phyloP scores from a whole-genome alignment of 73 alveolate genomes.

The Symbiodinium natans region DNA sequence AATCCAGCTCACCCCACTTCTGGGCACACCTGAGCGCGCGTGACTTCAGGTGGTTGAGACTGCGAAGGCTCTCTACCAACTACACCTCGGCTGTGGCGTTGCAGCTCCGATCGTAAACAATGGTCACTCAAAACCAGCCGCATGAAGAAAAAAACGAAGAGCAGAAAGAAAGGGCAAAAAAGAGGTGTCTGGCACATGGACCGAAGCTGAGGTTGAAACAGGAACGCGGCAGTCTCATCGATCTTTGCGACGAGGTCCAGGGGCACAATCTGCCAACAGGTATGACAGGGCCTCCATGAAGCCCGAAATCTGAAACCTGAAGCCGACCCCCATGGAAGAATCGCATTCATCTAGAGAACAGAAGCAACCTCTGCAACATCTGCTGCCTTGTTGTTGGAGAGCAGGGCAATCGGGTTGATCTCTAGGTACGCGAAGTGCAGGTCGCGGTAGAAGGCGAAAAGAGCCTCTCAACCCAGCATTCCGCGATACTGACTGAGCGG shows the following conservation, averaged over 20 bases:
- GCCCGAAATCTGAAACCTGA: background rate
- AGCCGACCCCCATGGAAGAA: background rate
- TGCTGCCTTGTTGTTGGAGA: constrained; percentile 54
- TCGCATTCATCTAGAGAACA: too few species aligned
- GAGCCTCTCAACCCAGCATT: background rate
- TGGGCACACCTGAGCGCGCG: constrained; percentile 71
- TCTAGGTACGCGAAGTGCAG: constrained; percentile 87
- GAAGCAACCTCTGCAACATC: background rate
- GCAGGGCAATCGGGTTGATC: constrained; percentile 91
- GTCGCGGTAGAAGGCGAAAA: constrained; percentile 76
- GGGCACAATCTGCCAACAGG: constrained; percentile 68
- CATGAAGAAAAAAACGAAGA: too few species aligned
- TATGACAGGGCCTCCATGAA: background rate
- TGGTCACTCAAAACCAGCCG: too few species aligned
- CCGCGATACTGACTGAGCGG: too few species aligned
- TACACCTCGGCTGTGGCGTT: too few species aligned
- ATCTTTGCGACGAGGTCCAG: constrained; percentile 93
- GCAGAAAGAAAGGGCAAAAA: too few species aligned
- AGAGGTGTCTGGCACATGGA: too few species aligned
- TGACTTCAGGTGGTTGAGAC: background rate
- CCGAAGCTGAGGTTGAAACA: background rate
- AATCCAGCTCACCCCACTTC: constrained; percentile 93
- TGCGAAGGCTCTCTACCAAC: background rate
- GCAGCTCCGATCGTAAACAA: too few species aligned
- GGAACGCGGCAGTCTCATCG: constrained; percentile 82